Conservation (phyloP, 179 eudicot species). For the Corrigiola litoralis region DNA sequence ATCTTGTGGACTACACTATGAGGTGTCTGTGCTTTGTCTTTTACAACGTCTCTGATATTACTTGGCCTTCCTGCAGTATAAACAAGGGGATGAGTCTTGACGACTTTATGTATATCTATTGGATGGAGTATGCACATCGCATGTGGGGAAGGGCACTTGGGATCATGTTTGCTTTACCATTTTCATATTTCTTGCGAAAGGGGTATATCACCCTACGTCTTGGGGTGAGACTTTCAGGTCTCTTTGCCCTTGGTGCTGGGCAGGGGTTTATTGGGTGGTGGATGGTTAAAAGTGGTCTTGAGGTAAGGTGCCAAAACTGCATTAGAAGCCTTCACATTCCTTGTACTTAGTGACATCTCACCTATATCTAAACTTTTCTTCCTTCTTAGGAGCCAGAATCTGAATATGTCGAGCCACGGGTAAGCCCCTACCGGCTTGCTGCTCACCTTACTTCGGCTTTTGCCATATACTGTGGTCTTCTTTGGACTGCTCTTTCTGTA, state of each 20-base stretch:
- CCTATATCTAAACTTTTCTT: neutral
- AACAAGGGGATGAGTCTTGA: constrained; percentile 88
- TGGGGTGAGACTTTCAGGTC: constrained; percentile 69
- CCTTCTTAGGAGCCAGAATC: constrained; percentile 69
- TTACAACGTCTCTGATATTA: neutral
- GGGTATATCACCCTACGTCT: constrained; percentile 76
- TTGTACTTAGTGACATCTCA: neutral
- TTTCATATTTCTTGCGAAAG: constrained; percentile 81
- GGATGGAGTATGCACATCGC: constrained; percentile 99
- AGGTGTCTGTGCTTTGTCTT: neutral
- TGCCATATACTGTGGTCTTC: constrained; percentile 72
- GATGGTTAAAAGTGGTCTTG: constrained; percentile 99
- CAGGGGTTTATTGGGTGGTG: constrained; percentile 98
- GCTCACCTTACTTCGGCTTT: constrained; percentile 96
- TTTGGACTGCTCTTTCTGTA: constrained; percentile 94
- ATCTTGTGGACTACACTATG: neutral
- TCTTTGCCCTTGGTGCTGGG: constrained; percentile 91
- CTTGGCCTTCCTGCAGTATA: constrained; percentile 39
- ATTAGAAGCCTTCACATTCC: neutral
- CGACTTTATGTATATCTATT: constrained; percentile 89
- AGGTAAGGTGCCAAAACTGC: constrained; percentile 39
- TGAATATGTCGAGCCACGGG: constrained; percentile 79
- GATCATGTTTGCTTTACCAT: constrained; percentile 90
- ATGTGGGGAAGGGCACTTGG: constrained; percentile 99
- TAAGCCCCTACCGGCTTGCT: constrained; percentile 89